Percentiles rank a stretch among this genome's conserved stretches.
Conservation (phyloP, 768 basidiomycete species). For the Hydnomerulius pinastri region DNA sequence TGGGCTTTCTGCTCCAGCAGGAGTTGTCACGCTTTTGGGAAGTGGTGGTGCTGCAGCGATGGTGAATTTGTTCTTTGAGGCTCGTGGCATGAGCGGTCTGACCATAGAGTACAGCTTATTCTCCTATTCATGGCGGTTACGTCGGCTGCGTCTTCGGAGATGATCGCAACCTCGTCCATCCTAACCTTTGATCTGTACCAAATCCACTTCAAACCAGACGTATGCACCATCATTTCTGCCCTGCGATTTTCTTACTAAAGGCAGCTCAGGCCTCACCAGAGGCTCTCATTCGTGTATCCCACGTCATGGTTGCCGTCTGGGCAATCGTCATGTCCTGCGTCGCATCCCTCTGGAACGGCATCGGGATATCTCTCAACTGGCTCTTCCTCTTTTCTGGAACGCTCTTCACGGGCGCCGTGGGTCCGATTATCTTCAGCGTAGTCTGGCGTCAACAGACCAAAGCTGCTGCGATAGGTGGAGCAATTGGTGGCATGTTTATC, state of each 20-base stretch:
- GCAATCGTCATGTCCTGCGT: conserved; percentile 25
- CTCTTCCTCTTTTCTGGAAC: conserved; percentile 21
- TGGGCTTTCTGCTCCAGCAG: conserved; percentile 37
- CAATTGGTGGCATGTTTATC: conserved; percentile 41
- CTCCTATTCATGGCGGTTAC: conserved; percentile 40
- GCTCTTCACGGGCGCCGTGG: conserved; percentile 34
- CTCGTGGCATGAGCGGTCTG: not conserved
- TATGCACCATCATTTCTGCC: conserved; percentile 1
- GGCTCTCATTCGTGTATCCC: conserved; percentile 24
- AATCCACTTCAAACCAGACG: conserved; percentile 28
- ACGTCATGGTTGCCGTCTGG: conserved; percentile 26
- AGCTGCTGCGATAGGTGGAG: conserved; percentile 40
- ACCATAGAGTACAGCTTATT: conserved; percentile 22
- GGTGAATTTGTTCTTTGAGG: conserved; percentile 13
- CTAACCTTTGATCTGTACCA: conserved; percentile 38
- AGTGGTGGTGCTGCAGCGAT: conserved; percentile 38
- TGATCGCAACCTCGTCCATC: conserved; percentile 39
- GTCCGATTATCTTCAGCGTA: conserved; percentile 18
- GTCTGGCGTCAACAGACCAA: conserved; percentile 40
- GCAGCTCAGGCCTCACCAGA: conserved; percentile 17
- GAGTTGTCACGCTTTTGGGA: conserved; percentile 36
- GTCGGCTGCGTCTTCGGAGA: conserved; percentile 33
- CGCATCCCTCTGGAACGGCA: conserved; percentile 28
- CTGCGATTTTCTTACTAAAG: not conserved
- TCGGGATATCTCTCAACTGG: conserved; percentile 23